Percentiles rank a stretch among this genome's conserved stretches.
Evolutionary conservation across 2,329 filamentous ascomycete genomes (phyloP).

Genomic region (Diaporthe nobilis): DNA sequence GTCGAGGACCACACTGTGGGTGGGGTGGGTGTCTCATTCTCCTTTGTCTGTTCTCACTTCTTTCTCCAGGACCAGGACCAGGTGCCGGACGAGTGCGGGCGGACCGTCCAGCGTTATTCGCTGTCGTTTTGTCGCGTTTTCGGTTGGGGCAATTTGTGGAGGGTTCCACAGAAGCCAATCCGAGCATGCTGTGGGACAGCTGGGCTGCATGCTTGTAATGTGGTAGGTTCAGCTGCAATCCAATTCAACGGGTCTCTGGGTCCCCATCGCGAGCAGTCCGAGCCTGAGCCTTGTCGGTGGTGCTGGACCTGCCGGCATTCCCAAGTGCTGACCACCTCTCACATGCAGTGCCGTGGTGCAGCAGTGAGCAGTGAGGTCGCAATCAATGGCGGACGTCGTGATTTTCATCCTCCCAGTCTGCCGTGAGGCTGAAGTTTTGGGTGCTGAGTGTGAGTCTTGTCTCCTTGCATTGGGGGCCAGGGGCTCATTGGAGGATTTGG

Average conservation of each 20-base stretch:
- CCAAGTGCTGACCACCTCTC: slow-evolving; percentile 16
- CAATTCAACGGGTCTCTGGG: slow-evolving; percentile 25
- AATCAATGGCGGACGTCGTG: slow-evolving; percentile 12
- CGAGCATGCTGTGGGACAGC: slow-evolving; percentile 30
- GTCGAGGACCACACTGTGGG: slow-evolving; percentile 28
- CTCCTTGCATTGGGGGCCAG: slow-evolving; percentile 1
- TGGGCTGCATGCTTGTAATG: slow-evolving; percentile 11
- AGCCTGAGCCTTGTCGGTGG: slow-evolving; percentile 13
- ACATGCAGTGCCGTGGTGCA: not conserved
- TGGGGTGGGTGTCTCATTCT: slow-evolving; percentile 20
- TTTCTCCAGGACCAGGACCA: slow-evolving; percentile 26
- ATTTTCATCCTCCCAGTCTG: not conserved
- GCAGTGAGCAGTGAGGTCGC: slow-evolving; percentile 13
- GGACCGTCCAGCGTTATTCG: slow-evolving; percentile 31
- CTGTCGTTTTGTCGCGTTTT: slow-evolving; percentile 24
- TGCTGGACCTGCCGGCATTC: slow-evolving; percentile 21
- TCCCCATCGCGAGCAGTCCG: slow-evolving; percentile 6
- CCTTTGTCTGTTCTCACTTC: slow-evolving; percentile 29
- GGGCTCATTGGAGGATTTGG: slow-evolving; percentile 18
- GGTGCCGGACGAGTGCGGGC: slow-evolving; percentile 5
- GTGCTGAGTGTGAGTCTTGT: slow-evolving; percentile 24
- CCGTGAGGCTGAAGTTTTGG: slow-evolving; percentile 29
- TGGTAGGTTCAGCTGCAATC: slow-evolving; percentile 25
- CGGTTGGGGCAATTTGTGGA: slow-evolving; percentile 31
- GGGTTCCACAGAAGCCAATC: slow-evolving; percentile 32